phyloP scores from a whole-genome alignment of 2,329 filamentous ascomycete genomes.

The Hypoxylon rubiginosum region DNA sequence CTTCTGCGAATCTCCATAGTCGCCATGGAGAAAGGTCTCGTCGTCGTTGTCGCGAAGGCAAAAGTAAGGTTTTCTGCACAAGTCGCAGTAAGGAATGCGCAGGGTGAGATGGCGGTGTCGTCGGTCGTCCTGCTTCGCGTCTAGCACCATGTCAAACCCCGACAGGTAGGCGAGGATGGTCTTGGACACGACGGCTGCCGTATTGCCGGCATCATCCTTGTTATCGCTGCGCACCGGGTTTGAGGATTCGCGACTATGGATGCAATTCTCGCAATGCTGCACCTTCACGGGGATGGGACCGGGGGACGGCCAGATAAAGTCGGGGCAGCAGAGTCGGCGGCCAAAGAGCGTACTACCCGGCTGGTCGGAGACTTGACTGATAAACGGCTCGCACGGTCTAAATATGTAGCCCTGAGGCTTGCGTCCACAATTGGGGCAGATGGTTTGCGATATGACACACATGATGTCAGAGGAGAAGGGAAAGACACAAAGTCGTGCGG shows the following conservation, averaged over 20 bases:
- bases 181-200: neutral
- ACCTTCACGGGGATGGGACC: neutral
- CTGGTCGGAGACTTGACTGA: neutral
- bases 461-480: neutral
- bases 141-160: neutral
- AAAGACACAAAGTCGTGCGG: neutral
- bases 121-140: slow-evolving; percentile 16
- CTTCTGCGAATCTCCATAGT: neutral
- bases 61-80: slow-evolving; percentile 40
- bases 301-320: neutral
- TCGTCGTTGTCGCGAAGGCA: neutral
- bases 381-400: neutral
- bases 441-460: neutral
- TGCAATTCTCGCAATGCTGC: neutral
- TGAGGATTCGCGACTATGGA: neutral
- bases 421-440: slow-evolving; percentile 2
- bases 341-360: neutral
- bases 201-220: neutral
- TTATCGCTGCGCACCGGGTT: neutral
- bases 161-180: neutral
- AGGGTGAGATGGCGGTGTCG: slow-evolving; percentile 35
- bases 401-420: neutral
- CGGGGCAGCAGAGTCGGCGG: slow-evolving; percentile 25
- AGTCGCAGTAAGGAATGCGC: slow-evolving; percentile 40
- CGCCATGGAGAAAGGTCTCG: neutral